These are phyloP conservation scores for Fistulina hepatica DNA, from an alignment of 1,284 basidiomycete species.

Conservation along the genomic window DNA sequence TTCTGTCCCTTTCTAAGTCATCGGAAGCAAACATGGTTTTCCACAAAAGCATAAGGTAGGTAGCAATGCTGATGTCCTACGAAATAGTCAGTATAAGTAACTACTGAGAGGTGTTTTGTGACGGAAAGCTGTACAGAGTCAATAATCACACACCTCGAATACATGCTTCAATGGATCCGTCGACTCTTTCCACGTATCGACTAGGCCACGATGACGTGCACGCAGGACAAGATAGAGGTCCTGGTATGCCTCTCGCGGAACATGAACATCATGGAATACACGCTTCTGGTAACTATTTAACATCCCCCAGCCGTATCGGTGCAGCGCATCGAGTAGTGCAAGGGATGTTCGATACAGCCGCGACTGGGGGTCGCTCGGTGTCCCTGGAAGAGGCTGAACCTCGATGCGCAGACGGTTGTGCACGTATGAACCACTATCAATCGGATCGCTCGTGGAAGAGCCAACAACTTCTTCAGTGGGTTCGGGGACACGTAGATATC, in stretches of 20 bases:
- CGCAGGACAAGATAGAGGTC: constrained; percentile 85
- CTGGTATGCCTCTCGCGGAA: constrained; percentile 74
- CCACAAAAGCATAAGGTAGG: constrained; percentile 89
- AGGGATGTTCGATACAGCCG: constrained; percentile 74
- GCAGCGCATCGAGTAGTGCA: constrained; percentile 70
- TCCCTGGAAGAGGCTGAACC: constrained; percentile 40
- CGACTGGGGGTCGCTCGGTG: constrained; percentile 40
- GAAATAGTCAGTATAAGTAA: constrained; percentile 4
- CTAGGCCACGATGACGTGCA: constrained; percentile 68
- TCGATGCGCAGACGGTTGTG: constrained; percentile 32
- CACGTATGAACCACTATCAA: not conserved
- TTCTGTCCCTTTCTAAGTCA: not conserved
- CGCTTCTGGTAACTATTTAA: constrained; percentile 78
- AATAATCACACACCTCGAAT: constrained; percentile 48
- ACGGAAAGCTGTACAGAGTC: constrained; percentile 1
- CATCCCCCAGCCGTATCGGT: constrained; percentile 79
- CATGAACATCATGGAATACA: constrained; percentile 73
- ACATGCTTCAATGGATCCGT: constrained; percentile 83
- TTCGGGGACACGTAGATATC: constrained; percentile 33
- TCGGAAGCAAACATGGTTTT: constrained; percentile 44
- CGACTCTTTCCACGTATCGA: constrained; percentile 66
- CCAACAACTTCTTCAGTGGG: constrained; percentile 9
- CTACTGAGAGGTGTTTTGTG: constrained; percentile 1
- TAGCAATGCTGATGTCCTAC: constrained; percentile 84
- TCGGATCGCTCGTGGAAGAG: not conserved